Evolutionary conservation across 495 filamentous ascomycete species (phyloP).

Genomic region (Aspergillus conjunctus): DNA sequence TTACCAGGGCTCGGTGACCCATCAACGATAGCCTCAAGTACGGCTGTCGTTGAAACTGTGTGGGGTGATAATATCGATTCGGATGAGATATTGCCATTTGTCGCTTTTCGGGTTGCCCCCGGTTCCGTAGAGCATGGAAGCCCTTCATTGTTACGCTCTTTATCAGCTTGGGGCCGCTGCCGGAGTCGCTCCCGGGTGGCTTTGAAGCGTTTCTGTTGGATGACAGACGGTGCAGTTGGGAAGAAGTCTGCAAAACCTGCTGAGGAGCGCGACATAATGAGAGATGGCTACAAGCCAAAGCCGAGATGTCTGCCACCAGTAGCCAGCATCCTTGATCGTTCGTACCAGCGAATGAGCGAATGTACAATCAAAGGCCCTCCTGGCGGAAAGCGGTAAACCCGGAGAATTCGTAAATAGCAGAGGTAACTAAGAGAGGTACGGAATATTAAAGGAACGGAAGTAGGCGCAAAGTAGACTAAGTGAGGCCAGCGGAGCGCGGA

Average conservation of each 20-base stretch:
- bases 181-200: conserved; percentile 45
- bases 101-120: conserved; percentile 15
- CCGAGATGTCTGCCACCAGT: conserved; percentile 34
- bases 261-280: conserved; percentile 75
- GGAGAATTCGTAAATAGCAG: not conserved
- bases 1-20: conserved; percentile 69
- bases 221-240: conserved; percentile 75
- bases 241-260: conserved; percentile 91
- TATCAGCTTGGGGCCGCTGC: conserved; percentile 31
- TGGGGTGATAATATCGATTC: conserved; percentile 15
- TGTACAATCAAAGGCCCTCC: conserved; percentile 31
- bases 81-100: conserved; percentile 15
- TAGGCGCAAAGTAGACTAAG: conserved; percentile 1
- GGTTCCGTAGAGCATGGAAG: conserved; percentile 11
- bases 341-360: conserved; percentile 26
- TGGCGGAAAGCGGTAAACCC: conserved; percentile 23
- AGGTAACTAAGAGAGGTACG: conserved; percentile 4
- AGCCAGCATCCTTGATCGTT: conserved; percentile 48
- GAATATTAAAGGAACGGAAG: conserved; percentile 2
- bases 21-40: conserved; percentile 47
- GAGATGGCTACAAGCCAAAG: conserved; percentile 49
- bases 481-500: not conserved
- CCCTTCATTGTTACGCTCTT: conserved; percentile 24
- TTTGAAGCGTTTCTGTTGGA: conserved; percentile 56
- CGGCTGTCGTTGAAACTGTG: conserved; percentile 16